Base-by-base conservation (phyloP, 805 yeast genomes). In the Yamadazyma philogaea region DNA sequence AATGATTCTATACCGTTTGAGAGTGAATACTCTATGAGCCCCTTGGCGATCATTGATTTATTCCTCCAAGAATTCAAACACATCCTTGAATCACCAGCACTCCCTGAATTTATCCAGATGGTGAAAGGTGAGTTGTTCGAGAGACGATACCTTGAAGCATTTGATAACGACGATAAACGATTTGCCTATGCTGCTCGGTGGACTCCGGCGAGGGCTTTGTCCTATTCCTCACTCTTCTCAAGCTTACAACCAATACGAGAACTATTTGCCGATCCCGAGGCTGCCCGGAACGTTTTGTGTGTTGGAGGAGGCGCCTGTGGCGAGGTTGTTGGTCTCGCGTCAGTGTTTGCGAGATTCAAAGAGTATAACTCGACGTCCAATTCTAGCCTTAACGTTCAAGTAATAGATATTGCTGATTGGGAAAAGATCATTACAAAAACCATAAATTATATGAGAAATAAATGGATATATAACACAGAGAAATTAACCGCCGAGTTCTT, bases 231-330 rank as follows among this genome's bases (percentile, higher is more conserved):
- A 1, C 68, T 88, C 17, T 81, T 87, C 51, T 68, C 79, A 1
- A 66, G 75, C 11, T 63, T 83, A 21, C 61, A 59, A 4, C 72
- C 72, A 3, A 59, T 80, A 7, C 56, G 61, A 33, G 57, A 63
- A 2, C 30, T 73, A 17, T 54, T 77, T 8, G 57, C 57, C 30
- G 63, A 65, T 30, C 62, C 65, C 2, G 55, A 55, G 5, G 40
- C 46, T 14, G 53, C 59, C 12, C 55, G 64, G 3, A 60, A 70
- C 6, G 76, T 82, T 0, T 58, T 87, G 27, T 77, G 83, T 52
- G 71, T 89, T 28, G 96, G 96, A 15, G 96, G 95, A 18, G 96
- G 96, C 27, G 96, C 96, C 0, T 87, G 91, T 4, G 86, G 88
- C 2, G 96, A 88, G 57, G 61, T 87, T 18, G 78, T 80, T 24